Evolutionary conservation across 305 asterid genomes (phyloP).

Genomic region (Fraxinus xanthoxyloides): DNA sequence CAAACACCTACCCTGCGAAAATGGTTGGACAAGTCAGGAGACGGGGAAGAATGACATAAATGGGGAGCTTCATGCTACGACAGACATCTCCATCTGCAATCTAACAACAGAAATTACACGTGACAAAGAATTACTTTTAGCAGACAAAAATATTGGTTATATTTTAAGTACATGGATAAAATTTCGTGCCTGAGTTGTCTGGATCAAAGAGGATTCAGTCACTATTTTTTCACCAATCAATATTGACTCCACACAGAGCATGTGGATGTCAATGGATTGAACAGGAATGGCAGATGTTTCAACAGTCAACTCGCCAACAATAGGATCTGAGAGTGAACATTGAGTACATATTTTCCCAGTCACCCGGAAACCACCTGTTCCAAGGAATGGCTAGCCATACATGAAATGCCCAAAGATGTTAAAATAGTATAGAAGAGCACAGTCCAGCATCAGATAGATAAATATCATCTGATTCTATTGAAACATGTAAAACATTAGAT

Average conservation of each 20-base stretch:
- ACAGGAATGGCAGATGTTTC: conserved; percentile 71
- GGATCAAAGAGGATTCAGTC: conserved; percentile 69
- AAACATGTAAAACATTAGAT: conserved; percentile 2
- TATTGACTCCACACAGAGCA: conserved; percentile 79
- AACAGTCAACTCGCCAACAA: conserved; percentile 69
- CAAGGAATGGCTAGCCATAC: conserved; percentile 15
- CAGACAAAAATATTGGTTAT: neutral
- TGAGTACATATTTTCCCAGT: conserved; percentile 73
- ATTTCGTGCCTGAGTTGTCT: conserved; percentile 76
- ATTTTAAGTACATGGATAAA: conserved; percentile 19
- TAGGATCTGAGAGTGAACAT: conserved; percentile 65
- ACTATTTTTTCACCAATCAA: conserved; percentile 77
- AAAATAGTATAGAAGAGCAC: neutral
- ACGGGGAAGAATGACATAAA: conserved; percentile 74
- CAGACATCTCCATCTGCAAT: conserved; percentile 86
- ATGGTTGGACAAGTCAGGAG: conserved; percentile 82
- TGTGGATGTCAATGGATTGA: conserved; percentile 71
- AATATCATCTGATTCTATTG: neutral
- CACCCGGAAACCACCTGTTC: conserved; percentile 70
- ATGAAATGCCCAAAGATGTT: conserved; percentile 19
- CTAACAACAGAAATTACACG: conserved; percentile 38
- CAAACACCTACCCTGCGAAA: conserved; percentile 70
- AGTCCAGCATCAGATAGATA: conserved; percentile 10
- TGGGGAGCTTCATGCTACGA: conserved; percentile 65
- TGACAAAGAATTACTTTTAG: conserved; percentile 16